Conservation (phyloP, 2,329 filamentous ascomycete species). For the Alternaria triticimaculans region DNA sequence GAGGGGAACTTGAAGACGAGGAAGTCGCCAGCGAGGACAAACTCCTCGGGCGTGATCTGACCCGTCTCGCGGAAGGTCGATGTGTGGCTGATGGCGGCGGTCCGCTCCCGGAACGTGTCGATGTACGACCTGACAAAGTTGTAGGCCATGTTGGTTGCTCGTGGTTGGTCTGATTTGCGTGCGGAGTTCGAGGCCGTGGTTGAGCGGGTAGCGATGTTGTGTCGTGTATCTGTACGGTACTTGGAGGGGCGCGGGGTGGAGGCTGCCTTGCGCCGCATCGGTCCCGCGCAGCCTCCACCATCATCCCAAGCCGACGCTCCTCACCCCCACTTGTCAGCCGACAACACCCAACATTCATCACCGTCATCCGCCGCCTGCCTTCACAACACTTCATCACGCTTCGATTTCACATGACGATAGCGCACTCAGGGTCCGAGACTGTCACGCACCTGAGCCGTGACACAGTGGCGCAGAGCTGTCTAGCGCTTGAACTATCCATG, state of each 20-base stretch:
- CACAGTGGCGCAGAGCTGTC: neutral
- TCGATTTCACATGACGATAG: neutral
- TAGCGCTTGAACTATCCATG: neutral
- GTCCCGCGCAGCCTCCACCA: neutral
- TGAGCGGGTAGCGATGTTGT: neutral
- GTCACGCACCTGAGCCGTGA: neutral
- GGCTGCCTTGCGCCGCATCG: constrained; percentile 6
- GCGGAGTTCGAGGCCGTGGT: neutral
- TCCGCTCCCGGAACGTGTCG: constrained; percentile 88
- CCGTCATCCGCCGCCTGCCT: neutral
- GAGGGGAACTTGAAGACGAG: constrained; percentile 99
- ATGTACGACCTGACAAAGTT: constrained; percentile 80
- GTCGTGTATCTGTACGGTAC: constrained; percentile 3
- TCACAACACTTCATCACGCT: neutral
- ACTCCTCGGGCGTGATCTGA: constrained; percentile 97
- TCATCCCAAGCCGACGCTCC: neutral
- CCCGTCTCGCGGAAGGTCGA: constrained; percentile 94
- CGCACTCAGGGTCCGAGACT: neutral
- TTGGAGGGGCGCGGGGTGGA: constrained; percentile 13
- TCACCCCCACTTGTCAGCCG: neutral
- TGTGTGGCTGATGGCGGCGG: constrained; percentile 85
- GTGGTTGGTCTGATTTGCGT: neutral
- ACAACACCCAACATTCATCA: neutral
- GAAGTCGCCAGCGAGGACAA: constrained; percentile 93
- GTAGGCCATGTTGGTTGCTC: constrained; percentile 73